A percentile compares a stretch with the other conserved stretches of the same genome.
phyloP scores from a whole-genome alignment of 805 yeast genomes.

The Schwanniomyces occidentalis region DNA sequence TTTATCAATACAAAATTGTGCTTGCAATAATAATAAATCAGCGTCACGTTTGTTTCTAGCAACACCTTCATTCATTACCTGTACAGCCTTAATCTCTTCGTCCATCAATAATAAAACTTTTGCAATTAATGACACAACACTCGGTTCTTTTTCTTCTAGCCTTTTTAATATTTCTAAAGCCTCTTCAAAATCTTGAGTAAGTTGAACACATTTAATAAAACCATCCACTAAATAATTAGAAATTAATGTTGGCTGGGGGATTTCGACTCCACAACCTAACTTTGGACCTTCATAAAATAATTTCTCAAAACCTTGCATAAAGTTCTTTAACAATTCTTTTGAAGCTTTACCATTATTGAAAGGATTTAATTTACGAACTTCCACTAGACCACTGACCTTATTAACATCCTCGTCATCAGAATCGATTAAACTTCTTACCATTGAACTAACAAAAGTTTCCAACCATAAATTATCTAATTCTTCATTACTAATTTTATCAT shows the following conservation, averaged over 20 bases:
- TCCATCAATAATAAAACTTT: conserved; percentile 52
- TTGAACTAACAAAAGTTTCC: conserved; percentile 63
- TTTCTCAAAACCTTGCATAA: conserved; percentile 63
- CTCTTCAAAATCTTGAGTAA: conserved; percentile 63
- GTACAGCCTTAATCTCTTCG: conserved; percentile 61
- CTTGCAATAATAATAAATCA: conserved; percentile 54
- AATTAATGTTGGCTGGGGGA: conserved; percentile 64
- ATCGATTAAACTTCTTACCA: conserved; percentile 71
- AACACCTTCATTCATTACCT: conserved; percentile 52
- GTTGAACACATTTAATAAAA: conserved; percentile 58
- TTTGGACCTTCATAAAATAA: conserved; percentile 66
- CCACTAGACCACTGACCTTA: conserved; percentile 63
- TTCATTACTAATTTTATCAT: conserved; percentile 47
- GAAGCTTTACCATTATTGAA: conserved; percentile 52
- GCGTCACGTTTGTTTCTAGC: conserved; percentile 52
- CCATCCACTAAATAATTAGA: conserved; percentile 77
- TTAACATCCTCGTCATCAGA: conserved; percentile 67
- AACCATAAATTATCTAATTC: conserved; percentile 56
- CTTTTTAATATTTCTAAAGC: conserved; percentile 61
- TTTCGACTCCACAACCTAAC: conserved; percentile 64
- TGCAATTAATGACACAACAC: conserved; percentile 59
- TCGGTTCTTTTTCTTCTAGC: conserved; percentile 51
- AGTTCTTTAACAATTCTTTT: conserved; percentile 39
- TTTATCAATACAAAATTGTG: conserved; percentile 56
- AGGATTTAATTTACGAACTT: conserved; percentile 82